Conservation (phyloP, 305 asterid species). For the Coffea humblotiana region DNA sequence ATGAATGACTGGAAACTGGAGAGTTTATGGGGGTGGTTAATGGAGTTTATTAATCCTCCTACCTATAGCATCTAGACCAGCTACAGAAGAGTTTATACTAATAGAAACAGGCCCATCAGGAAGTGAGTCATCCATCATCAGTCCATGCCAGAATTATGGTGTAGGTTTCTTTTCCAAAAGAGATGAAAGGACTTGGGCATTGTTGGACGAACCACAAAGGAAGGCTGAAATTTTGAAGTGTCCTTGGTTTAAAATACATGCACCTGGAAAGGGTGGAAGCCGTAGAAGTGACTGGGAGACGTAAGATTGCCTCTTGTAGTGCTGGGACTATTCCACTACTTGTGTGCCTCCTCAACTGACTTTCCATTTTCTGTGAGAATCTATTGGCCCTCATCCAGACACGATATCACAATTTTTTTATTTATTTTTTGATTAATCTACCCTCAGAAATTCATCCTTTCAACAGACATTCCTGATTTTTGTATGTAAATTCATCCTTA, state of each 20-base stretch:
- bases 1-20: too few species aligned
- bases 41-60: too few species aligned
- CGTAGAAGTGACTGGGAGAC: slow-evolving; percentile 14
- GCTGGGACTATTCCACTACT: slow-evolving; percentile 7
- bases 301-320: slow-evolving; percentile 7
- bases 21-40: too few species aligned
- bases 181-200: slow-evolving; percentile 1
- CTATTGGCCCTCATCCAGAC: neutral
- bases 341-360: neutral
- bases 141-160: neutral
- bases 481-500: neutral
- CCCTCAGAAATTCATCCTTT: neutral
- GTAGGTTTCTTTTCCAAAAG: neutral
- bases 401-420: neutral
- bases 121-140: neutral
- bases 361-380: neutral
- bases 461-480: neutral
- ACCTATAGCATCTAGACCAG: too few species aligned
- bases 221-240: slow-evolving; percentile 5
- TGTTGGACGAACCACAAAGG: slow-evolving; percentile 18
- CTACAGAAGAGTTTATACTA: too few species aligned
- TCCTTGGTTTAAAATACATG: neutral
- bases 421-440: neutral
- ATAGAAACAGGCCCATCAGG: neutral
- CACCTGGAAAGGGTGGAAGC: neutral